Evolutionary conservation across 352 stramenopile genomes (phyloP), one percentile per base, ranked within the genome.

Genomic region (Peronospora destructor): DNA sequence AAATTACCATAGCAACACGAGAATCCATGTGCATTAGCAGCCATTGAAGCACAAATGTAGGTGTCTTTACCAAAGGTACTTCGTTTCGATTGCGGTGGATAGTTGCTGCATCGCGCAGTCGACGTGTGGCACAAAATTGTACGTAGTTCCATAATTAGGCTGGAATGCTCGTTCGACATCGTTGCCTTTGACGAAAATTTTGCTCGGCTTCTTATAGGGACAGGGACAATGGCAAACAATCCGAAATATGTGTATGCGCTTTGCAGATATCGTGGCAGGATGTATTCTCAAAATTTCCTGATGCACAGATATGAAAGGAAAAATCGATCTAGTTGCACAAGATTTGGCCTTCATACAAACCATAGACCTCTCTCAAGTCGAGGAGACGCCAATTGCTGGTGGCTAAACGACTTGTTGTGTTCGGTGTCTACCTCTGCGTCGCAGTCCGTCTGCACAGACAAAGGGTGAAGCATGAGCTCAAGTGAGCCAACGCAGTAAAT

Each of bases 351-450:
- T 66, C 16, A 66, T 8, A 66, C 59, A 49, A 63, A 34, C 59
- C 59, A 67, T 43, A 53, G 44, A 53, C 36, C 54, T 26, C 48
- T 40, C 9, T 58, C 55, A 43, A 67, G 48, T 49, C n/a, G 53
- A 40, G 53, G 59, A 1, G 59, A 63, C 2, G 40, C 50, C n/a
- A 30, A 21, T 14, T 42, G 56, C 26, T 56, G 59, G 12, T 63
- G 48, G 9, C 44, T 53, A 25, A 30, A 49, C 26, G 23, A 46
- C 33, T 52, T 34, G 11, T 52, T 32, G 6, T 45, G 45, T 25
- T 53, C 39, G n/a, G 42, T 51, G 34, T 26, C 49, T n/a, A 37
- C 25, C 8, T 56, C 17, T 11, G 12, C 26, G 8, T 52, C 39
- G 28, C 33, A 49, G 21, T 49, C 43, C 19, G 45, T 62, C 58